A percentile compares a stretch with the other conserved stretches of the same genome.
These are phyloP conservation scores for Saturnispora mendoncae DNA, from an alignment of 805 yeast genomes.

Conservation along the genomic window DNA sequence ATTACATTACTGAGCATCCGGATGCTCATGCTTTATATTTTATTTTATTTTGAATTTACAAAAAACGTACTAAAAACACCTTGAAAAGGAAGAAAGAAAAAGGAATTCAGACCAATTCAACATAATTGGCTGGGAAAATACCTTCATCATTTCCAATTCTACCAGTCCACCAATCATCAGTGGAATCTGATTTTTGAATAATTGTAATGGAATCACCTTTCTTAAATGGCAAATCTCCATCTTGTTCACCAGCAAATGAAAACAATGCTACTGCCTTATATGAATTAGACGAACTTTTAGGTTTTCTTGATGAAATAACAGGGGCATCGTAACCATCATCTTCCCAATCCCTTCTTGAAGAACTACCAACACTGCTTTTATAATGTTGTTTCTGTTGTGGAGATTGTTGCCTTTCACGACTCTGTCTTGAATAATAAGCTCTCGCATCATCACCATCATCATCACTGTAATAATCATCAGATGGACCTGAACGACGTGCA, in stretches of 20 bases:
- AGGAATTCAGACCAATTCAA: conserved; percentile 50
- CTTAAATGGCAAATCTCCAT: conserved; percentile 86
- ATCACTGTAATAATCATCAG: conserved; percentile 24
- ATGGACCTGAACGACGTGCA: conserved; percentile 12
- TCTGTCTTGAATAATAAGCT: conserved; percentile 14
- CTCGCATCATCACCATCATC: conserved; percentile 23
- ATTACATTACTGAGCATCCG: too few relatives aligned
- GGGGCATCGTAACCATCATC: conserved; percentile 68
- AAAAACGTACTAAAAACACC: neutral
- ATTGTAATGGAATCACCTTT: conserved; percentile 92
- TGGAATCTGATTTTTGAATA: conserved; percentile 74
- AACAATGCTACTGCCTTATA: conserved; percentile 86
- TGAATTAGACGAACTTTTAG: conserved; percentile 32
- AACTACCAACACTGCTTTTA: neutral
- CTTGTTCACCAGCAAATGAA: conserved; percentile 83
- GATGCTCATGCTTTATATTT: too few relatives aligned
- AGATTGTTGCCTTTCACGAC: conserved; percentile 1
- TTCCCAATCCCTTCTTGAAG: conserved; percentile 48
- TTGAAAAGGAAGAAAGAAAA: neutral
- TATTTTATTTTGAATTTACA: neutral
- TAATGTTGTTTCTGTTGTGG: neutral
- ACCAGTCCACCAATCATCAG: conserved; percentile 99
- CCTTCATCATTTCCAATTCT: conserved; percentile 76
- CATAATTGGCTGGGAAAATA: conserved; percentile 95
- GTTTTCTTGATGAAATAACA: conserved; percentile 11